Evolutionary conservation across 2,329 filamentous ascomycete species (phyloP).

Genomic region (Emericellopsis atlantica): DNA sequence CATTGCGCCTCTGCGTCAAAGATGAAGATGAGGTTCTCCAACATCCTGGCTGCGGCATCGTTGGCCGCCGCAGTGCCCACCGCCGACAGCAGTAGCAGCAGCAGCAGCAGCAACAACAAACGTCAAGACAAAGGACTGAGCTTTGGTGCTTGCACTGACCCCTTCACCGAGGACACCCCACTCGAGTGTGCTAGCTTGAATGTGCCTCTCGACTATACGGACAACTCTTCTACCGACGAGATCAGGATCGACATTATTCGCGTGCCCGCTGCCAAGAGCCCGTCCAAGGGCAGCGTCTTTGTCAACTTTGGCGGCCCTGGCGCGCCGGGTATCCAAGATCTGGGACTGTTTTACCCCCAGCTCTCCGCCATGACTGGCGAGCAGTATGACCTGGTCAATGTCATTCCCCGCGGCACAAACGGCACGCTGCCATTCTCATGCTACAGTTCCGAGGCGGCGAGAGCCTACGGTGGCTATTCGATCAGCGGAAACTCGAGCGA

Average conservation of each 20-base stretch:
- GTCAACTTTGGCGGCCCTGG: conserved; percentile 26
- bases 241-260: conserved; percentile 18
- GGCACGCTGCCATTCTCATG: conserved; percentile 13
- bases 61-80: neutral
- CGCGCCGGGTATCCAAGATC: conserved; percentile 1
- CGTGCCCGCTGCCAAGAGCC: conserved; percentile 14
- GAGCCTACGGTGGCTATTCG: neutral
- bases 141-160: neutral
- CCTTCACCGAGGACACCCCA: neutral
- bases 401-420: conserved; percentile 15
- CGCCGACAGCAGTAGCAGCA: neutral
- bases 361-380: conserved; percentile 5
- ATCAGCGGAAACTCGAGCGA: conserved; percentile 8
- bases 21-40: neutral
- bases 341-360: neutral
- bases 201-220: conserved; percentile 26
- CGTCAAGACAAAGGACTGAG: neutral
- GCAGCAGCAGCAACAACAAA: neutral
- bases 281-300: conserved; percentile 21
- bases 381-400: conserved; percentile 11
- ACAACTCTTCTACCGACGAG: conserved; percentile 9
- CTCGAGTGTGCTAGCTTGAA: conserved; percentile 20
- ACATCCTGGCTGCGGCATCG: neutral
- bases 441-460: conserved; percentile 2
- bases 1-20: neutral